Percentiles rank a stretch among this genome's conserved stretches.
Conservation (phyloP, 805 yeast species). For the Pichia kluyveri region DNA sequence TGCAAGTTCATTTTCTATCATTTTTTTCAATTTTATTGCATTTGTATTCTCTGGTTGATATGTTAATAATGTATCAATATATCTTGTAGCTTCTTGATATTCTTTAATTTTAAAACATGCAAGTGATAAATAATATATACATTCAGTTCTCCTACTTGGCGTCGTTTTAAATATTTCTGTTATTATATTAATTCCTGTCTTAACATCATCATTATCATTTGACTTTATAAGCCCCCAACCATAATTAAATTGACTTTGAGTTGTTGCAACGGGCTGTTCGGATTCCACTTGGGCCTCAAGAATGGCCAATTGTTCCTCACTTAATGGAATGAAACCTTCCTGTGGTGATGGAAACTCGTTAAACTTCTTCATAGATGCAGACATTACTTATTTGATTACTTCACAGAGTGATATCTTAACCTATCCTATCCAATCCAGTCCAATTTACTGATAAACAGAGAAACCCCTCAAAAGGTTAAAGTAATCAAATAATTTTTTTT, state of each 20-base stretch:
- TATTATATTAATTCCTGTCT: slow-evolving; percentile 70
- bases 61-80: slow-evolving; percentile 64
- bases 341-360: slow-evolving; percentile 18
- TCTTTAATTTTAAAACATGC: slow-evolving; percentile 89
- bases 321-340: slow-evolving; percentile 39
- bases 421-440: too few relatives aligned
- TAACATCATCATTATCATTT: slow-evolving; percentile 48
- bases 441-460: too few relatives aligned
- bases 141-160: slow-evolving; percentile 80
- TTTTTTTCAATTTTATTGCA: slow-evolving; percentile 58
- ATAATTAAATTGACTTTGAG: slow-evolving; percentile 84
- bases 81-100: slow-evolving; percentile 74
- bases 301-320: slow-evolving; percentile 66
- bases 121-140: slow-evolving; percentile 76
- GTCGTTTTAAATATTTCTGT: slow-evolving; percentile 64
- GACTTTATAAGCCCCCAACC: slow-evolving; percentile 95
- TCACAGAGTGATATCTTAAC: too few relatives aligned
- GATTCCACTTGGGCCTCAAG: slow-evolving; percentile 68
- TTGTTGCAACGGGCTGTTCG: slow-evolving; percentile 71
- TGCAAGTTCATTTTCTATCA: slow-evolving; percentile 77
- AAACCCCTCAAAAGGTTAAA: not conserved
- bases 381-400: too few relatives aligned
- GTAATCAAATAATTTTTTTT: too few relatives aligned
- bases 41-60: slow-evolving; percentile 84
- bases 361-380: slow-evolving; percentile 3